Evolutionary conservation across 192 early-diverging fungal species (phyloP), one percentile per base, ranked within the genome.

Genomic region (Mortierella antarctica): DNA sequence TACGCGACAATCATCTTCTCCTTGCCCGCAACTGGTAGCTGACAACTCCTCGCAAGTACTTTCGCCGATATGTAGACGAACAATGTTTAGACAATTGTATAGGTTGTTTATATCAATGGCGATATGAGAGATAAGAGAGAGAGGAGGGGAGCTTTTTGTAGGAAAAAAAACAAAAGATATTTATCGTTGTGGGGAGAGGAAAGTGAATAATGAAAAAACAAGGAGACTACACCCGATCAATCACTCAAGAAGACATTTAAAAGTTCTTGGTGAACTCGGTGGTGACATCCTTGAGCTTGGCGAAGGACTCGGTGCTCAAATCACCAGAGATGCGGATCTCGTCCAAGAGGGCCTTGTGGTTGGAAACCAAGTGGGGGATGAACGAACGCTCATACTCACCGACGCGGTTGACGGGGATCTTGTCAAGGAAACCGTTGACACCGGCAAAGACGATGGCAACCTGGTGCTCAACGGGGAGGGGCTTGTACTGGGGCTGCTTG

Each of bases 401-500:
- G 65, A 99, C 92, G 83, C 94, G 93, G 88, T 92, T 89, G 74
- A 95, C 95, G 67, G 94, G 94, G 85, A 99, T 88, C 92, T 98
- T 98, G 91, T 99, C 98, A 54, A 99, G 91, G 95, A 95, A 98
- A 74, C 97, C 98, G 88, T 99, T 95, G 83, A 99, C 98, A 95
- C 97, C 96, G 70, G 98, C 95, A 87, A 96, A 99, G 82, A 99
- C 94, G 83, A 98, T 94, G 66, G 94, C 92, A 20, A 99, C 97
- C 92, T 98, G 97, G 88, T 95, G 91, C 91, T 99, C 96, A 70
- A 98, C 95, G 50, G 98, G 87, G 64, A 98, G 85, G 61, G 98
- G 98, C 84, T 86, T 89, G 93, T 97, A 98, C 90, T 99, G 98
- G 75, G 95, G 93, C 89, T 99, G 98, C 94, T 99, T 99, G 82